Conservation (phyloP, 352 stramenopile genomes). For the Pythium rishiriense region DNA sequence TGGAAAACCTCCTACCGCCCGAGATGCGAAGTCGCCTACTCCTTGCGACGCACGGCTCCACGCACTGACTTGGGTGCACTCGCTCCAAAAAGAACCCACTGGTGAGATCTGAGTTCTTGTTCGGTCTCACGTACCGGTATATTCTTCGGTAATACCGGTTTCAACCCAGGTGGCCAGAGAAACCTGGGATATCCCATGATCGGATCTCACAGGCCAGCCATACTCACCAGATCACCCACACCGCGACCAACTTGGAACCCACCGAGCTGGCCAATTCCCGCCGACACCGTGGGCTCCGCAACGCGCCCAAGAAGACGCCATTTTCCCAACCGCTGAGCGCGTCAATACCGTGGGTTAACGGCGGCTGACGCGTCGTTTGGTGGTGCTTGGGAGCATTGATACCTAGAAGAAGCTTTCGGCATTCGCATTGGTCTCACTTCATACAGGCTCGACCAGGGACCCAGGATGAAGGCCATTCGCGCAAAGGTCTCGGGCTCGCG, state of each 20-base stretch:
- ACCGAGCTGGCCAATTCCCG: background rate
- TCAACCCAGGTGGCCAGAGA: conserved; percentile 17
- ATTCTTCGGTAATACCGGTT: background rate
- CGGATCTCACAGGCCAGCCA: background rate
- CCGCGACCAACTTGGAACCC: background rate
- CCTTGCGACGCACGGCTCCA: too few species aligned
- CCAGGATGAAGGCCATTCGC: conserved; percentile 75
- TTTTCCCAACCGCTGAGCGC: background rate
- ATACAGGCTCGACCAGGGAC: background rate
- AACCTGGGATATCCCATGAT: conserved; percentile 11
- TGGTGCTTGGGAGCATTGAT: background rate
- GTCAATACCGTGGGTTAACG: background rate
- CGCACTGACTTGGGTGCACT: background rate
- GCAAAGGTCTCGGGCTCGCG: conserved; percentile 77
- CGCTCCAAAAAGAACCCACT: background rate
- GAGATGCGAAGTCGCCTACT: conserved; percentile 17
- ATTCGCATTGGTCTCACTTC: background rate
- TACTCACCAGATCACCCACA: background rate
- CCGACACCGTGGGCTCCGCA: background rate
- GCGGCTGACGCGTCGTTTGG: background rate
- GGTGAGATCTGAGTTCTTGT: conserved; percentile 14
- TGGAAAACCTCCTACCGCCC: conserved; percentile 2
- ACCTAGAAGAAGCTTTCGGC: conserved; percentile 2
- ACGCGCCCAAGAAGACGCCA: background rate
- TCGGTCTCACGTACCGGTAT: background rate